Evolutionary conservation across 768 basidiomycete genomes (phyloP), one percentile per base, ranked within the genome.

Genomic region (Collybia sp.): DNA sequence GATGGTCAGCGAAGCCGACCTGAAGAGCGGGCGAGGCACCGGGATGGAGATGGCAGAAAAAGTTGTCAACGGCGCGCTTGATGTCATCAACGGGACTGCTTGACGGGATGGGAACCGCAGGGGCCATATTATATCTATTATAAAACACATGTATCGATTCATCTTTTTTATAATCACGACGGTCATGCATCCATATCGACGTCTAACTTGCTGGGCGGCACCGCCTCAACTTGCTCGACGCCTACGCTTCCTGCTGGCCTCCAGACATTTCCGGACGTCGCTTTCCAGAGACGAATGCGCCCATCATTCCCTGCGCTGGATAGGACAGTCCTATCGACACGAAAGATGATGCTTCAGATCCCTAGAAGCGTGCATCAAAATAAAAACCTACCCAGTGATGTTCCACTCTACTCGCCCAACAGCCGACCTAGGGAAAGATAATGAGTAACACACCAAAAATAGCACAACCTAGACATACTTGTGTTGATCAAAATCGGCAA

Each of bases 321-420:
- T 8, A 95, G 70, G 6, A 93, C 74, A 4, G 92, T 93, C 15
- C 91, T 91, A 20, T 8, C 53, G 15, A n/a, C 8, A 43, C 30
- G 19, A n/a, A 42, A 18, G 18, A 16, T 20, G 31, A 50, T 9
- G 53, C 36, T 33, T 42, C 38, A 32, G 38, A 30, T 44, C 39
- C 36, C 33, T 15, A 16, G 12, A 41, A 30, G n/a, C n/a, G 12
- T 25, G 30, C 37, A 41, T 43, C 33, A 17, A 32, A 30, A 35
- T 25, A 64, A 25, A 36, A 4, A 49, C 65, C 2, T 52, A 89
- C 86, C 88, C 88, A 30, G 85, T 88, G 41, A 93, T 82, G 60
- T 95, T 95, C 92, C 95, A 97, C 60, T 94, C 93, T 0, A 99
- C 93, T 54, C 85, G 75, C 2, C 85, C 85, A 9, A 94, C 79